Evolutionary conservation across 441 rosid genomes (phyloP).

Genomic region (Iberis amara): DNA sequence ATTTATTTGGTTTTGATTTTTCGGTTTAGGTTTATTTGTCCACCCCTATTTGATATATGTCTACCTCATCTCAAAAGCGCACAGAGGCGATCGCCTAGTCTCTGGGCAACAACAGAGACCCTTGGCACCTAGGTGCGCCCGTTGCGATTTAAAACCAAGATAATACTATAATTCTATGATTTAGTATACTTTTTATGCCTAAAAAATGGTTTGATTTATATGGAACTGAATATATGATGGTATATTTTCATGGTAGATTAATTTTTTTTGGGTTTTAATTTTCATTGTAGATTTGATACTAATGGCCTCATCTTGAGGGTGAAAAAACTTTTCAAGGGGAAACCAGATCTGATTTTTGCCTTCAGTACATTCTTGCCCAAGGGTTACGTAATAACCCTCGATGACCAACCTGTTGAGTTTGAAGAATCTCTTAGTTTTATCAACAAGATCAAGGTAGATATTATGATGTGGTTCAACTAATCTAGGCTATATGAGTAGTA

Average conservation of each 20-base stretch:
- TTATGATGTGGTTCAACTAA: slow-evolving; percentile 8
- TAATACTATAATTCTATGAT: no score
- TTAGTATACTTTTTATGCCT: background rate
- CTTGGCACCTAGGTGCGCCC: no score
- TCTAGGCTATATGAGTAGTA: background rate
- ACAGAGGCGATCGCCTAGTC: no score
- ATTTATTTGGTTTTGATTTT: no score
- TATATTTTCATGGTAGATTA: no score
- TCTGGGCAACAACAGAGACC: no score
- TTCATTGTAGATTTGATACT: slow-evolving; percentile 52
- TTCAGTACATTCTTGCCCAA: slow-evolving; percentile 87
- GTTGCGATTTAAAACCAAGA: no score
- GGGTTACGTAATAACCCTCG: slow-evolving; percentile 73
- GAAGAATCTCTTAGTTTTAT: slow-evolving; percentile 76
- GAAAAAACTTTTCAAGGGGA: slow-evolving; percentile 79
- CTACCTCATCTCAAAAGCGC: no score
- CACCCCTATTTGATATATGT: no score
- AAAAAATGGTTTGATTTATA: background rate
- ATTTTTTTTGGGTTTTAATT: no score
- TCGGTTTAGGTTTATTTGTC: no score
- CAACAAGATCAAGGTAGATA: slow-evolving; percentile 73
- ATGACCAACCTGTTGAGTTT: slow-evolving; percentile 69
- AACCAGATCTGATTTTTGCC: slow-evolving; percentile 73
- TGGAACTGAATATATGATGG: slow-evolving; percentile 16
- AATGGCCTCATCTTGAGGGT: slow-evolving; percentile 71